Percentiles rank a stretch among this genome's conserved stretches.
Conservation (phyloP, 192 early-diverging fungal genomes). For the Coemansia sp. region DNA sequence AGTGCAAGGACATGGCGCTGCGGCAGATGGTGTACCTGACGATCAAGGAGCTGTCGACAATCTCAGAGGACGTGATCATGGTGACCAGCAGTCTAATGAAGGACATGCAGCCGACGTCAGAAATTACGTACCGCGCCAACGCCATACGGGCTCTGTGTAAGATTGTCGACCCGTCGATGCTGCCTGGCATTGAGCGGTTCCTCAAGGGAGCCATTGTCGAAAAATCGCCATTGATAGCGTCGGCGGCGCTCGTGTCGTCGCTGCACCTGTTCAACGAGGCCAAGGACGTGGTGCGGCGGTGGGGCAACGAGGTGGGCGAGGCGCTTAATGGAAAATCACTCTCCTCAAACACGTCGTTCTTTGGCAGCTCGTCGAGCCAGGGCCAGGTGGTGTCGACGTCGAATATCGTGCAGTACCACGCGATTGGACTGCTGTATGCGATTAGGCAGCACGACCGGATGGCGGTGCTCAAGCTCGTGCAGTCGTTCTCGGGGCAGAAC, state of each 20-base stretch:
- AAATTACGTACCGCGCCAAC: constrained; percentile 92
- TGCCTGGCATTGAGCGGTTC: constrained; percentile 95
- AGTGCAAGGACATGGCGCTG: constrained; percentile 89
- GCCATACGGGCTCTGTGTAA: constrained; percentile 94
- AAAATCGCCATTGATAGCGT: constrained; percentile 85
- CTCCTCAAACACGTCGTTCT: constrained; percentile 57
- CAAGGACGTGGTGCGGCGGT: constrained; percentile 93
- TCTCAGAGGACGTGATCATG: constrained; percentile 98
- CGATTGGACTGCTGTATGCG: constrained; percentile 92
- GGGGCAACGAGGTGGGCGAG: constrained; percentile 98
- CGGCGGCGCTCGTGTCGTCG: constrained; percentile 89
- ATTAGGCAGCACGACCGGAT: constrained; percentile 97
- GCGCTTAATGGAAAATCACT: constrained; percentile 82
- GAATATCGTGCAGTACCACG: constrained; percentile 97
- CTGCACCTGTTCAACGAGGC: constrained; percentile 83
- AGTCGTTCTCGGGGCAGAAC: constrained; percentile 70
- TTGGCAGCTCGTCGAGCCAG: constrained; percentile 35
- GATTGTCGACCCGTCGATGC: constrained; percentile 96
- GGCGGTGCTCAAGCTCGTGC: constrained; percentile 97
- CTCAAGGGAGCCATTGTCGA: constrained; percentile 97
- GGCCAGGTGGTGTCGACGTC: constrained; percentile 62
- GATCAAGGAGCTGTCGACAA: constrained; percentile 93
- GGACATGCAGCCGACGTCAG: constrained; percentile 94
- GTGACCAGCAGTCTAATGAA: constrained; percentile 94
- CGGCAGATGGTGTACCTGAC: constrained; percentile 97